A percentile compares a stretch with the other conserved stretches of the same genome.
phyloP scores from a whole-genome alignment of 306 rosid genomes.

The Pyrus pyrifolia region DNA sequence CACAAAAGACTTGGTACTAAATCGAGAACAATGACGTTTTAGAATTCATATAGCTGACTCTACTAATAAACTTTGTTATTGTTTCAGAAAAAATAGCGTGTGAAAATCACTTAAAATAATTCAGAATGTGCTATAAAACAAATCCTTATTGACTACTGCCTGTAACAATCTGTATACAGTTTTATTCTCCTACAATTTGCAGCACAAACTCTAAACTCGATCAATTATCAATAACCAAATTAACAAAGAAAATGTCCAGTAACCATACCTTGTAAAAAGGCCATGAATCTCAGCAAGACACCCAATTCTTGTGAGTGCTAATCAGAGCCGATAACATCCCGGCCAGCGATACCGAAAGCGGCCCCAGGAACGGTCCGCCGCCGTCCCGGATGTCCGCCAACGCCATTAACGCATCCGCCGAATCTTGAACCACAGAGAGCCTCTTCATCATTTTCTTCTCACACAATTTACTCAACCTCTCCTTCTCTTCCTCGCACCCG shows the following conservation, averaged over 20 bases:
- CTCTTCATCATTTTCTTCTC: slow-evolving; percentile 62
- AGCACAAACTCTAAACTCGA: not conserved
- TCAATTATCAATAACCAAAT: not conserved
- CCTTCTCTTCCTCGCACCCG: slow-evolving; percentile 31
- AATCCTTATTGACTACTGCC: not conserved
- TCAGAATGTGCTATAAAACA: not conserved
- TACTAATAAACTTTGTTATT: no score
- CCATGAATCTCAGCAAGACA: slow-evolving; percentile 45
- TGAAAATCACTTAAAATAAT: no score
- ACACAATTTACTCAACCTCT: slow-evolving; percentile 35
- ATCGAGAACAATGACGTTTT: accelerated
- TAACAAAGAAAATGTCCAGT: not conserved
- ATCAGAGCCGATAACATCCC: slow-evolving; percentile 76
- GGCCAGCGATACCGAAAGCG: slow-evolving; percentile 49
- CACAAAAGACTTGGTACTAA: no score
- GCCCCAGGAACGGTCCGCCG: slow-evolving; percentile 43
- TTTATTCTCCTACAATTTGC: not conserved
- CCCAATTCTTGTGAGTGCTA: slow-evolving; percentile 89
- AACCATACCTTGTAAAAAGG: slow-evolving; percentile 10
- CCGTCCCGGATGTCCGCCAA: slow-evolving; percentile 71
- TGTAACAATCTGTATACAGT: not conserved
- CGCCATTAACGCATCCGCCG: slow-evolving; percentile 78
- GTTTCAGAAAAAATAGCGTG: no score
- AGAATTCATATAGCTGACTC: no score
- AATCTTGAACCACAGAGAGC: slow-evolving; percentile 76